Base-by-base conservation (phyloP, 352 stramenopile genomes). In the Blastocystis hominis region DNA sequence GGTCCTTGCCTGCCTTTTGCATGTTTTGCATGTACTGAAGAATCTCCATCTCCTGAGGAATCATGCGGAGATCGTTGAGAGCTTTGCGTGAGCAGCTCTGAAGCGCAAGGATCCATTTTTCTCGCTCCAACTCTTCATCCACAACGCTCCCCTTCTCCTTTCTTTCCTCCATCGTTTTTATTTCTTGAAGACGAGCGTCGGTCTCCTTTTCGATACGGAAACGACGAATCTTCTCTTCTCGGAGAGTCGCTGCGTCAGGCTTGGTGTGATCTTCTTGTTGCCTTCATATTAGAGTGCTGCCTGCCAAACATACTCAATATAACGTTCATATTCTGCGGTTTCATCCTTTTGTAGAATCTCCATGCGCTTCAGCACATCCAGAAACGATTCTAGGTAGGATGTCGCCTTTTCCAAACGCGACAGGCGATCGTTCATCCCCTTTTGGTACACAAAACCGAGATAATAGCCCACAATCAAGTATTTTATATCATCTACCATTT, bases 391-490 rank as follows among this genome's bases (percentile, higher is more conserved):
- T n/a, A 86, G 36, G 46, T 86, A 86, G 24, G 63, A 72, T 24
- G 30, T 24, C 10, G 59, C 76, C 20, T n/a, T 76, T 3, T 86
- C 63, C 44, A 86, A 50, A 44, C 63, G 59, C 13, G n/a, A 42
- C 2, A 86, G 63, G 77, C 76, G 76, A 30, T 86, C 63, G 0
- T 86, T 53, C 76, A 86, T 86, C n/a, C 76, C 76, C 56, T 86
- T 86, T 47, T 86, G 76, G 38, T 55, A 40, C 30, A 86, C 63
- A 30, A 76, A 72, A 30, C 47, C 17, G 3, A 72, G 40, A n/a
- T 86, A 86, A 36, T 86, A 86, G 10, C 76, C 76, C 38, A 86
- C 54, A 20, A 86, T 86, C 40, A 86, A 66, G 63, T 86, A 86
- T 59, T 86, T 86, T 10, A 86, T 76, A 75, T 86, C 76, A 24